Base-by-base conservation (phyloP, 345 rosid species). In the Arabidopsis arenosa region DNA sequence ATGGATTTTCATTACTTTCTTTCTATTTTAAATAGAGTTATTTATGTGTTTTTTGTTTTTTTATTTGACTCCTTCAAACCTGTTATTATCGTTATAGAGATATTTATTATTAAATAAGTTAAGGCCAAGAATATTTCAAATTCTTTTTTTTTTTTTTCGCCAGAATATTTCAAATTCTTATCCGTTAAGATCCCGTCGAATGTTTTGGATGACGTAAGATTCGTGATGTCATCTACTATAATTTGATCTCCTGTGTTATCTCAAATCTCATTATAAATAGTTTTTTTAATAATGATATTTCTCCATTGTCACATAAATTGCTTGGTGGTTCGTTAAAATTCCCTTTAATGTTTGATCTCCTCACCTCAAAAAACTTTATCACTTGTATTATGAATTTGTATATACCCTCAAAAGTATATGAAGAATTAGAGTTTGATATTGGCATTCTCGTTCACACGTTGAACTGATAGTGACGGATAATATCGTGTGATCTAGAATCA, bases 61-160 rank as follows among this genome's bases (percentile, higher is more conserved):
- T 40, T 61, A 37, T 18, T 36, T 72, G 69, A 62, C 68, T 11
- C 9, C 4, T 52, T 52, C 69, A 52, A 72, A 61, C 69, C 12
- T 65, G 28, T 63, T 45, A 14, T 26, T 61, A 41, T 66, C 32
- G 51, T 26, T 68, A 63, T 52, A 3, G 7, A 47, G 12, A 12
- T 58, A 3, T 21, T 5, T 23, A 18, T 30, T 3, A 55, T 30
- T 32, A 4, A 55, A 41, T 18, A 57, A 43, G 44, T 32, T 57
- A 47, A 23, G 21, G 17, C 52, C 4, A 26, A 26, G 21, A 43
- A 63, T 47, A 63, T 26, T 49, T 39, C 51, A 53, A 68, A 58
- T 7, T 35, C 18, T 23, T 47, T n/a, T n/a, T n/a, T n/a, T n/a
- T n/a, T n/a, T n/a, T n/a, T n/a, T n/a, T n/a, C n/a, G n/a, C n/a